phyloP scores from a whole-genome alignment of 495 filamentous ascomycete genomes.

The Acidiella bohemica region DNA sequence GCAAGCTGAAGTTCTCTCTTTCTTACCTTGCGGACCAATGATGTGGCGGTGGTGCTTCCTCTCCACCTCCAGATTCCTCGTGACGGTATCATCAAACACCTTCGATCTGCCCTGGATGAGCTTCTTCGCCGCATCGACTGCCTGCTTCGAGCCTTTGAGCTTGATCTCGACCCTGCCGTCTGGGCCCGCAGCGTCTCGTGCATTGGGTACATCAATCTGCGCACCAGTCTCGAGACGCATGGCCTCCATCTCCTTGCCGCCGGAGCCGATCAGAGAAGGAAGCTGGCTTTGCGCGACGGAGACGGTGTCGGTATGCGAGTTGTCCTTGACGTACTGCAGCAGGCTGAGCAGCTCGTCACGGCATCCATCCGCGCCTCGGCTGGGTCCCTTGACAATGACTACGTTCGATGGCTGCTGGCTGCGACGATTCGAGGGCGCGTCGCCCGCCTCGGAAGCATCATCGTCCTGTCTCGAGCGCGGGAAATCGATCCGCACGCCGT shows the following conservation, averaged over 20 bases:
- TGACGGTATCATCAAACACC: conserved; percentile 74
- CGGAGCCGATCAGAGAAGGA: conserved; percentile 77
- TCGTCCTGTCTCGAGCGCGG: conserved; percentile 48
- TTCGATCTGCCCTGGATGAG: conserved; percentile 68
- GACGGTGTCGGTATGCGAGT: conserved; percentile 62
- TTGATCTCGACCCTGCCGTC: conserved; percentile 64
- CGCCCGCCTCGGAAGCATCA: conserved; percentile 54
- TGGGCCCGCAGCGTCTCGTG: conserved; percentile 45
- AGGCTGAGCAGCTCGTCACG: conserved; percentile 78
- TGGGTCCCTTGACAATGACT: conserved; percentile 79
- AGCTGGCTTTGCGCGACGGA: conserved; percentile 78
- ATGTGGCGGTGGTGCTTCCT: conserved; percentile 81
- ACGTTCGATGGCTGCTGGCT: conserved; percentile 71
- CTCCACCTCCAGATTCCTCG: conserved; percentile 72
- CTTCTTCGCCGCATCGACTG: conserved; percentile 82
- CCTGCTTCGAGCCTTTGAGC: conserved; percentile 77
- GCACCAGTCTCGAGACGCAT: conserved; percentile 69
- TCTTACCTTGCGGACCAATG: conserved; percentile 78
- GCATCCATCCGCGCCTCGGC: conserved; percentile 78
- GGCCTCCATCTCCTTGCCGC: conserved; percentile 79
- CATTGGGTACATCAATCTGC: conserved; percentile 76
- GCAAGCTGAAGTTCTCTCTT: too few relatives aligned
- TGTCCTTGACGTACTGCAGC: conserved; percentile 74
- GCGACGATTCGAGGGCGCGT: too few relatives aligned
- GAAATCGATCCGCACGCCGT: conserved; percentile 89